Conservation (phyloP, 164 flowering plant genomes). For the Euptelea pleiosperma region DNA sequence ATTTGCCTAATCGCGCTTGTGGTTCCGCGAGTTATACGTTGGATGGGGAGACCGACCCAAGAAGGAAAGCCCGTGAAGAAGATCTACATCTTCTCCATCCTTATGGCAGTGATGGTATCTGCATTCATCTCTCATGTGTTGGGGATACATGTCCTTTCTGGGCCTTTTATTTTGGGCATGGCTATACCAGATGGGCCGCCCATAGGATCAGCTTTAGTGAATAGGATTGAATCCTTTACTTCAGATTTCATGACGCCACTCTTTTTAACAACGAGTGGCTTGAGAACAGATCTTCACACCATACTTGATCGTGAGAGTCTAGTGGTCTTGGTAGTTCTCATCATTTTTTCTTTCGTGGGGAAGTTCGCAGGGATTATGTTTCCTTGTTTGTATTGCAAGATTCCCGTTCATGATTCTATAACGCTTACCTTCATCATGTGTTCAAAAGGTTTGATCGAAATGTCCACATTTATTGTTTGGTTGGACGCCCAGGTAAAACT, state of each 20-base stretch:
- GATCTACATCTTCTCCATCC: constrained; percentile 8
- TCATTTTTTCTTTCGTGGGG: neutral
- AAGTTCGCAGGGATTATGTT: constrained; percentile 14
- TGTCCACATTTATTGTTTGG: neutral
- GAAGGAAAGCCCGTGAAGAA: constrained; percentile 29
- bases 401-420: constrained; percentile 20
- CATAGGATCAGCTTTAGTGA: constrained; percentile 32
- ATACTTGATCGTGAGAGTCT: neutral
- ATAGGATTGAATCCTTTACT: constrained; percentile 28
- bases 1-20: neutral
- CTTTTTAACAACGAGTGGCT: constrained; percentile 7
- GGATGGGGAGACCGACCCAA: constrained; percentile 24
- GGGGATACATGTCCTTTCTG: constrained; percentile 18
- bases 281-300: neutral
- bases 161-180: constrained; percentile 34
- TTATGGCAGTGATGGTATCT: constrained; percentile 10
- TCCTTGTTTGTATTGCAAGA: neutral
- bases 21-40: constrained; percentile 20
- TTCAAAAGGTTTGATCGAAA: constrained; percentile 25
- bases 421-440: constrained; percentile 27
- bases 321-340: neutral
- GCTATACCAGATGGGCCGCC: constrained; percentile 53
- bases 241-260: constrained; percentile 24
- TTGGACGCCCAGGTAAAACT: neutral
- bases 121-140: neutral